Evolutionary conservation across 2,329 filamentous ascomycete species (phyloP).

Genomic region (Huntiella moniliformis): DNA sequence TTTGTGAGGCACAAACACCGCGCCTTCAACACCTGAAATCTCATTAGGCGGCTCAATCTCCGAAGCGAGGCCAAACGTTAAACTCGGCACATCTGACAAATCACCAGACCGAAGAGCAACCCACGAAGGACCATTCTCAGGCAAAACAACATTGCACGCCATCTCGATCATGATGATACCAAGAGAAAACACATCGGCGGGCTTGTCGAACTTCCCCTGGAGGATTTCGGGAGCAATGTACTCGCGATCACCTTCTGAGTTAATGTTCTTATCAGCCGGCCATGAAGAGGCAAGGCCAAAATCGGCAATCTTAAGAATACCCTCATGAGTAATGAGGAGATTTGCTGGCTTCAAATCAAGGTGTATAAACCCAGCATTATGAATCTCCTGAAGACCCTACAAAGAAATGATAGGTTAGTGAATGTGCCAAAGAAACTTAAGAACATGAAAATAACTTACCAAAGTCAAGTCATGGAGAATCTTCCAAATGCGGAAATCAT

Average conservation of each 20-base stretch:
- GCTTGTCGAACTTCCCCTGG: conserved; percentile 68
- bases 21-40: conserved; percentile 1
- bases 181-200: conserved; percentile 83
- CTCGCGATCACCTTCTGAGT: conserved; percentile 86
- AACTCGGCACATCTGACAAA: conserved; percentile 68
- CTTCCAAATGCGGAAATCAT: conserved; percentile 98
- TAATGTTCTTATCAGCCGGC: conserved; percentile 58
- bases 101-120: conserved; percentile 76
- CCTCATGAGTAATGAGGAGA: conserved; percentile 64
- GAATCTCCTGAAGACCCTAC: conserved; percentile 76
- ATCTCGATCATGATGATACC: conserved; percentile 91
- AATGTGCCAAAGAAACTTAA: background rate
- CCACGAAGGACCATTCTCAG: conserved; percentile 85
- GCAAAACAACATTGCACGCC: conserved; percentile 80
- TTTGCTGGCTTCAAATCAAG: conserved; percentile 76
- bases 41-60: conserved; percentile 25
- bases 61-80: conserved; percentile 63
- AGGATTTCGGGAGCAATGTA: conserved; percentile 93
- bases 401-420: conserved; percentile 2
- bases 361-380: conserved; percentile 71
- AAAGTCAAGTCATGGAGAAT: conserved; percentile 70
- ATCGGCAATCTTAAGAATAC: conserved; percentile 67
- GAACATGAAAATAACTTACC: conserved; percentile 33
- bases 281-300: conserved; percentile 67
- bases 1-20: conserved; percentile 1